Evolutionary conservation across 2,329 filamentous ascomycete species (phyloP), one percentile per base, ranked within the genome.

Genomic region (Dissoconium aciculare): DNA sequence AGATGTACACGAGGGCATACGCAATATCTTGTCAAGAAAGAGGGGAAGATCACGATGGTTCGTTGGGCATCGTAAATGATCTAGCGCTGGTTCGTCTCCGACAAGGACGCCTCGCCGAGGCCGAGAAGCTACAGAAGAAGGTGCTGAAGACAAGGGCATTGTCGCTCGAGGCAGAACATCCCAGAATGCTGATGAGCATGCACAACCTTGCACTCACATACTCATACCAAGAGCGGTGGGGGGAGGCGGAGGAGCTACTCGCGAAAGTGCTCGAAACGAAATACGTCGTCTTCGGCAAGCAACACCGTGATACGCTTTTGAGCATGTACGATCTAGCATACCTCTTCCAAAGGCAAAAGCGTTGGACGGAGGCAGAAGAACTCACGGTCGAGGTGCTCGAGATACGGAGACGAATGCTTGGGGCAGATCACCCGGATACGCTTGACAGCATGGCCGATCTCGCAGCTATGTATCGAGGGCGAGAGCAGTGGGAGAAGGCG

Each of bases 251-350:
- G 17, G 10, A 16, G 4, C 17, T 26, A 21, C 11, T 12, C 9
- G 11, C 3, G 15, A 11, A 12, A 27, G 10, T 14, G 28, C 26
- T 12, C 29, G 26, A 26, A 27, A n/a, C 13, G n/a, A 8, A n/a
- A n/a, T 8, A 35, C 12, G 14, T 6, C n/a, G 12, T 26, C 13
- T 24, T 36, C 10, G 33, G 33, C 4, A 21, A 27, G 13, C 14
- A 36, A 3, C 17, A 36, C 32, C 33, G 21, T 5, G 15, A 27
- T 17, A 36, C 33, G 31, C 33, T 36, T 19, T 8, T 23, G 19
- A 23, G 19, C 19, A 23, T 23, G 19, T 8, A 8, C 8, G n/a
- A 23, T n/a, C 19, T 23, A 23, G 19, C 19, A n/a, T 23, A 8
- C 8, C 8, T n/a, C 8, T 23, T 8, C 19, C 8, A 23, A 23